Evolutionary conservation across 208 protist genomes (phyloP), one percentile per base, ranked within the genome.

Genomic region (Histomonas meleagridis): DNA sequence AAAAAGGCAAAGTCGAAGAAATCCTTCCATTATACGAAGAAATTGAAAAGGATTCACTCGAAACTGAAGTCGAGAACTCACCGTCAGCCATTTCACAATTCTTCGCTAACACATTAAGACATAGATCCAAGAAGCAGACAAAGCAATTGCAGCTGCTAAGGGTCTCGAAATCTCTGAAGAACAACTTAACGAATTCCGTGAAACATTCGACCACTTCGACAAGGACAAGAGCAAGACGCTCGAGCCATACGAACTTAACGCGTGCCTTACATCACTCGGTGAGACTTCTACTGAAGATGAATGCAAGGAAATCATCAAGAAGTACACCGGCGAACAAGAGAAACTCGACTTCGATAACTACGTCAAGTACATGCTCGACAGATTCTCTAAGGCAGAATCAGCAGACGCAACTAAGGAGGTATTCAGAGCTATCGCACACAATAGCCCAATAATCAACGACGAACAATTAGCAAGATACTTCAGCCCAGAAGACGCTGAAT

Each of bases 151-250:
- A 51, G 46, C 40, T 43, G 76, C 40, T n/a, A 86, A 86, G 35
- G 76, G 76, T 55, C 76, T 86, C 46, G 76, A 86, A 35, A 86
- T 86, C 46, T 86, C 76, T 18, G 46, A 86, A 86, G 76, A 86
- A 21, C 26, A 86, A 86, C 40, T 86, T 28, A 55, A 51, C 40
- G 76, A 86, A n/a, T 86, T 86, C 76, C 23, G 46, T 14, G 76
- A 86, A n/a, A 86, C 40, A 51, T 86, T 86, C 46, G 55, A 51
- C 7, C 38, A 86, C 76, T 86, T 86, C 76, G 76, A 86, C 32
- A 86, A 86, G 35, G 46, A 51, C 18, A 32, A 55, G 7, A 23
- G 16, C 32, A 86, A 86, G 3, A 18, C 46, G 0, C 76, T 86
- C 32, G 76, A 32, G 23, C 46, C 43, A 12, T 86, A 40, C 46